Conservation (phyloP, 768 basidiomycete species). For the Hortiboletus campestris region DNA sequence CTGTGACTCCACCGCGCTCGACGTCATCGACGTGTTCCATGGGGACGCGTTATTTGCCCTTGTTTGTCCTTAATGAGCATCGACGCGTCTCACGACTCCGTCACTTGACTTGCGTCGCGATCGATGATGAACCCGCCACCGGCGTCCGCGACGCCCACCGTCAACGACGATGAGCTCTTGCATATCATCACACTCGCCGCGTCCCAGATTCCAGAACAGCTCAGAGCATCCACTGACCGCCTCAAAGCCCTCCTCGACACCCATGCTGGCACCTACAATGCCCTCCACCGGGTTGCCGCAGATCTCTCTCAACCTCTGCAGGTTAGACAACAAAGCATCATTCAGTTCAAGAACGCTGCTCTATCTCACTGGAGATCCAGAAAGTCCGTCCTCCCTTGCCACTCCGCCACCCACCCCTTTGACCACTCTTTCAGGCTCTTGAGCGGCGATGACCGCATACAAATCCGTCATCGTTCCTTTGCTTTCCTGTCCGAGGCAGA, state of each 20-base stretch:
- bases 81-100: background rate
- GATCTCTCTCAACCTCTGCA: conserved; percentile 55
- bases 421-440: conserved; percentile 49
- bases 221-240: conserved; percentile 50
- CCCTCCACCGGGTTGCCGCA: conserved; percentile 70
- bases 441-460: conserved; percentile 60
- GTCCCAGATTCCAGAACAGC: conserved; percentile 61
- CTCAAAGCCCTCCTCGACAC: conserved; percentile 64
- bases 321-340: conserved; percentile 78
- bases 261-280: conserved; percentile 67
- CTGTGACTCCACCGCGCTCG: background rate
- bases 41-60: conserved; percentile 47
- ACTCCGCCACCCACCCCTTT: conserved; percentile 4
- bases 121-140: conserved; percentile 24
- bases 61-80: conserved; percentile 24
- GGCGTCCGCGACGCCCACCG: conserved; percentile 30
- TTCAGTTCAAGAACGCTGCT: conserved; percentile 86
- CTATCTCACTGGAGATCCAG: conserved; percentile 73
- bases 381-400: conserved; percentile 47
- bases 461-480: conserved; percentile 66
- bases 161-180: conserved; percentile 63
- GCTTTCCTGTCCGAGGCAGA: conserved; percentile 74
- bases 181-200: conserved; percentile 65
- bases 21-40: conserved; percentile 10
- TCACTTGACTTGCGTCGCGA: background rate